Conservation (phyloP, 2,329 filamentous ascomycete species). For the Neopestalotiopsis clavispora region DNA sequence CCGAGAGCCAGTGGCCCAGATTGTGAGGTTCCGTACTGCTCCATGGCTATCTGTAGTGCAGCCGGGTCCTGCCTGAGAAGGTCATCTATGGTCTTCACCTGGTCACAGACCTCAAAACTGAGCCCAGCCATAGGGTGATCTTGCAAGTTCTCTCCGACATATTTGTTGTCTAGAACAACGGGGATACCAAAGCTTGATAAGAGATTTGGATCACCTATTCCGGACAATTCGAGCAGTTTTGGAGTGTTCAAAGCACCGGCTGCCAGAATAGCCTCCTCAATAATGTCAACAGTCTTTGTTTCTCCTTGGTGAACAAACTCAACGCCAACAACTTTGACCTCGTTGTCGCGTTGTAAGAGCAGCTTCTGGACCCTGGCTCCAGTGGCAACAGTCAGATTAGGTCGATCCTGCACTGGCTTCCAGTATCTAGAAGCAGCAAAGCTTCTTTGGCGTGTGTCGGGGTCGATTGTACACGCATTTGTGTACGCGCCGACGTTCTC, state of each 20-base stretch:
- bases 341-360: slow-evolving; percentile 14
- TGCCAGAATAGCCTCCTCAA: slow-evolving; percentile 46
- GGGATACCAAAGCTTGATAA: slow-evolving; percentile 37
- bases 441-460: slow-evolving; percentile 18
- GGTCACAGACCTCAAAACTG: slow-evolving; percentile 28
- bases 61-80: slow-evolving; percentile 25
- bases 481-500: slow-evolving; percentile 14
- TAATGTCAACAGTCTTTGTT: slow-evolving; percentile 29
- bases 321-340: not conserved
- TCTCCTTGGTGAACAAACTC: slow-evolving; percentile 17
- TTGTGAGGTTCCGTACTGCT: slow-evolving; percentile 25
- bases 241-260: slow-evolving; percentile 49
- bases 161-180: slow-evolving; percentile 38
- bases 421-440: slow-evolving; percentile 22
- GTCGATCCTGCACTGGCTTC: not conserved
- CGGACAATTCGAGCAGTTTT: slow-evolving; percentile 49
- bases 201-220: slow-evolving; percentile 41
- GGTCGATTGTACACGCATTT: slow-evolving; percentile 20
- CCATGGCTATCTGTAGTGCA: slow-evolving; percentile 26
- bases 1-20: slow-evolving; percentile 28
- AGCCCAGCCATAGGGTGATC: slow-evolving; percentile 33
- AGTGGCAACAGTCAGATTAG: slow-evolving; percentile 22
- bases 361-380: slow-evolving; percentile 18
- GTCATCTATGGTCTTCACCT: slow-evolving; percentile 28
- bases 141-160: slow-evolving; percentile 46